phyloP scores from a whole-genome alignment of 73 alveolate genomes.

The Tetrahymena thermophila region DNA sequence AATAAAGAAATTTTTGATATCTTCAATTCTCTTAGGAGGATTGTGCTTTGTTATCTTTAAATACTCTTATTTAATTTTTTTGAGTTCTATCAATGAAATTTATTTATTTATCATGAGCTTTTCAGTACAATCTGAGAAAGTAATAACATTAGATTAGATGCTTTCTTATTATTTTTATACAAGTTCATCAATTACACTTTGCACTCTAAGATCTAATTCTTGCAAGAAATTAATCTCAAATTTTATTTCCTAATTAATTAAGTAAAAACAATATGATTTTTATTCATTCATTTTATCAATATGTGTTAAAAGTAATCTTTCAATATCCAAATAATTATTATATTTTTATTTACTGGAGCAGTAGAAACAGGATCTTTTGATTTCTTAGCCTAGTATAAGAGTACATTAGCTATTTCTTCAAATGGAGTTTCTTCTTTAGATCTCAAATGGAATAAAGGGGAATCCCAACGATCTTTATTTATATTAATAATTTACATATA shows the following conservation, averaged over 20 bases:
- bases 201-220: background rate
- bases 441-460: constrained; percentile 75
- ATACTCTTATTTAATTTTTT: background rate
- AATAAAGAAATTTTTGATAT: background rate
- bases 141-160: background rate
- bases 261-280: background rate
- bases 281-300: too few relatives aligned
- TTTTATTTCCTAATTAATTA: background rate
- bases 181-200: background rate
- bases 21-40: background rate
- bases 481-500: background rate
- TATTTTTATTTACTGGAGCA: background rate
- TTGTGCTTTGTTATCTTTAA: background rate
- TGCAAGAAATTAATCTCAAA: background rate
- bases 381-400: constrained; percentile 66
- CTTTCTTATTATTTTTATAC: background rate
- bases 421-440: constrained; percentile 75
- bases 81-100: background rate
- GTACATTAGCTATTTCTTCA: constrained; percentile 72
- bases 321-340: too few relatives aligned
- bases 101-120: background rate
- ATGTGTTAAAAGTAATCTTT: too few relatives aligned
- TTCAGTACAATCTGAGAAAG: background rate
- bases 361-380: constrained; percentile 94
- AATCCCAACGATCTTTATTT: constrained; percentile 90